A percentile compares a stretch with the other conserved stretches of the same genome.
Conservation (phyloP, 2,329 filamentous ascomycete species). For the Ophiosphaerella korrae region DNA sequence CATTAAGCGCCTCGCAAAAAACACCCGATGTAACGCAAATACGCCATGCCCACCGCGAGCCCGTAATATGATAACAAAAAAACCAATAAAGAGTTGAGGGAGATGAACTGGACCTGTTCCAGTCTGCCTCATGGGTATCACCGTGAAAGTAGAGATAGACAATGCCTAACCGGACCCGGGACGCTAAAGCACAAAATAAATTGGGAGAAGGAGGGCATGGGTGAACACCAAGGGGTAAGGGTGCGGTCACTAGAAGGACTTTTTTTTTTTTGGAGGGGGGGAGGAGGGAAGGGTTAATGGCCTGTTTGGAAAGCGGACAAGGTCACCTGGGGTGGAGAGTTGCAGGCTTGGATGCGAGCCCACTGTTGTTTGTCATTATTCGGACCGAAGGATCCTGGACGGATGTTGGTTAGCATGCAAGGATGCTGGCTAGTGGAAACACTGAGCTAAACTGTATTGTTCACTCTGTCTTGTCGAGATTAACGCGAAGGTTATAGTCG, state of each 20-base stretch:
- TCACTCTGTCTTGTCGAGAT: slow-evolving; percentile 34
- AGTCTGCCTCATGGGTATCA: slow-evolving; percentile 19
- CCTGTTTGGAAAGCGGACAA: too few relatives aligned
- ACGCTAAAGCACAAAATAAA: background rate
- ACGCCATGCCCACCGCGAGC: too few relatives aligned
- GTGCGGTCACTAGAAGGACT: too few relatives aligned
- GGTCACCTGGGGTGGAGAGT: too few relatives aligned
- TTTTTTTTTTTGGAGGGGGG: too few relatives aligned
- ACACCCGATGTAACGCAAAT: too few relatives aligned
- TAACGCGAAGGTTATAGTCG: slow-evolving; percentile 31
- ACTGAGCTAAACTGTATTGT: background rate
- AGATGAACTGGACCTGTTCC: background rate
- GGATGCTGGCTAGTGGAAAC: background rate
- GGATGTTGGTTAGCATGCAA: background rate
- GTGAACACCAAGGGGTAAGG: background rate
- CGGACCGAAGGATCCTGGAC: too few relatives aligned
- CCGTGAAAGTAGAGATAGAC: slow-evolving; percentile 3
- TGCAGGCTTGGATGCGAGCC: too few relatives aligned
- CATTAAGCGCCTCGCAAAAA: too few relatives aligned
- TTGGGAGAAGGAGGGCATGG: background rate
- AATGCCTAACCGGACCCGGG: background rate
- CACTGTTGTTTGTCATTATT: too few relatives aligned
- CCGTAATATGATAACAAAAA: background rate
- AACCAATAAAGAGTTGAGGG: background rate
- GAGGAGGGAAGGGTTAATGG: too few relatives aligned